phyloP scores from a whole-genome alignment of 768 basidiomycete genomes.

The Suillus weaverae region DNA sequence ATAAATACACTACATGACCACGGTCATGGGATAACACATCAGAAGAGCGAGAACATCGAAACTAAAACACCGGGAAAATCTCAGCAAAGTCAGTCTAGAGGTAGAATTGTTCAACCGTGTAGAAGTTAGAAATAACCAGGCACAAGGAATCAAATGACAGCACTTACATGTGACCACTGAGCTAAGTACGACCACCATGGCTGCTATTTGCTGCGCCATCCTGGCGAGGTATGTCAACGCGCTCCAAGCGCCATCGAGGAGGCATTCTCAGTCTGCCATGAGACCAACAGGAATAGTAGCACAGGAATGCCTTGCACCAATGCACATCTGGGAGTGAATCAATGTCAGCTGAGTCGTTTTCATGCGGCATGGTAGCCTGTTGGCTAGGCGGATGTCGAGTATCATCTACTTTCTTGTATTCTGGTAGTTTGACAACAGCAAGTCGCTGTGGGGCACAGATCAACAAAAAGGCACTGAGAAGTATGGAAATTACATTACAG shows the following conservation, averaged over 20 bases:
- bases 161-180: too few species aligned
- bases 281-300: neutral
- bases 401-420: neutral
- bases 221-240: neutral
- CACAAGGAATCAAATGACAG: too few species aligned
- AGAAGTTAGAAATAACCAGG: too few species aligned
- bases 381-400: neutral
- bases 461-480: neutral
- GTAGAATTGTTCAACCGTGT: too few species aligned
- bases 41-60: too few species aligned
- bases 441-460: neutral
- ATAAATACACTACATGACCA: too few species aligned
- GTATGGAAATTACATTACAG: neutral
- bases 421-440: neutral
- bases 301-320: neutral
- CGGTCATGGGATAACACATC: too few species aligned
- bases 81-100: too few species aligned
- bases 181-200: neutral
- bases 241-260: neutral
- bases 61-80: too few species aligned
- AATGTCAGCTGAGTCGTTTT: neutral
- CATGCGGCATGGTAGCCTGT: neutral
- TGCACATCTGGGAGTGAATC: neutral
- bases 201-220: neutral
- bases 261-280: neutral